Evolutionary conservation across 305 asterid genomes (phyloP), one percentile per base, ranked within the genome.

Genomic region (Ilex paraguariensis): DNA sequence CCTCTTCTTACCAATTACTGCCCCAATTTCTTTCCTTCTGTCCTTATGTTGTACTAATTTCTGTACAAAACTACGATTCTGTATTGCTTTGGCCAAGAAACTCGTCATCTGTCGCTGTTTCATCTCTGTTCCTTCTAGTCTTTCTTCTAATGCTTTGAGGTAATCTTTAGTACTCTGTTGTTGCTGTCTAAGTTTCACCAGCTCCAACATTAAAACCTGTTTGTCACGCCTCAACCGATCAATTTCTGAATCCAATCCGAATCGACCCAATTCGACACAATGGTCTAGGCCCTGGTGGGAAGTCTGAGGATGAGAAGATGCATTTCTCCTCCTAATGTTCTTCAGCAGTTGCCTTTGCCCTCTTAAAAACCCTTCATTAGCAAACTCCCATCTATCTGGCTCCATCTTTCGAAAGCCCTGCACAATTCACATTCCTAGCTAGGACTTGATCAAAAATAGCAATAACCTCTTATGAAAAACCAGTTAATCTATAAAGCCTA

Each of bases 1-100:
- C 45, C 74, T 78, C 63, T 81, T 81, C 70, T 59, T 76, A 32
- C 62, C 33, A 3, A 84, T 73, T 4, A 45, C 46, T 46, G 57
- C 64, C 32, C 58, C 64, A 7, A 48, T 44, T 12, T 66, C 57
- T n/a, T 57, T 59, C 13, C 50, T 57, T 30, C 49, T 36, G 10
- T 50, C 59, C 42, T 64, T 31, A 15, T 14, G 66, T 9, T 31
- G 64, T 21, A 66, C 51, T 16, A 49, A 44, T 11, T 57, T 14
- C 54, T n/a, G 56, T 5, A 58, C 3, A 14, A 58, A 57, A 58
- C 13, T 40, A 13, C 64, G 64, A 39, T 50, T 36, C 31, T 58
- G 64, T 15, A 48, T 57, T 57, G 64, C 70, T 39, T 58, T 66
- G n/a, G 44, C 30, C 64, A 66, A 66, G 42, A 66, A 66, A 50